These are phyloP conservation scores for Acanthamoeba triangularis DNA, from an alignment of 208 protist genomes.

Conservation along the genomic window DNA sequence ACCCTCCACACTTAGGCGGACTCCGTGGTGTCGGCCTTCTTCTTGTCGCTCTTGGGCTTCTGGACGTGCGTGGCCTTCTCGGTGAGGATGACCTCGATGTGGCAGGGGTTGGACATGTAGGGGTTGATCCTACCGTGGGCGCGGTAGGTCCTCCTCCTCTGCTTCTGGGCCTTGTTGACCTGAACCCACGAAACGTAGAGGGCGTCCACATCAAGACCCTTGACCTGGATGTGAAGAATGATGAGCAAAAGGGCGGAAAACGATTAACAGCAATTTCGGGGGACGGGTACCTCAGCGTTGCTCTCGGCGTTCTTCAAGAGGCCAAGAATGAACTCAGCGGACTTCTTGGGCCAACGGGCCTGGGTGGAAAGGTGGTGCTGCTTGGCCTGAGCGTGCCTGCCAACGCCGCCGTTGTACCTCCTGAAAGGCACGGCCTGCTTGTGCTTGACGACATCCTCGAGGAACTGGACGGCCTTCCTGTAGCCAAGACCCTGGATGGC, in stretches of 20 bases:
- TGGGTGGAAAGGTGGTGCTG: constrained; percentile 77
- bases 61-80: constrained; percentile 85
- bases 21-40: constrained; percentile 27
- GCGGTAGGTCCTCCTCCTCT: constrained; percentile 94
- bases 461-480: constrained; percentile 91
- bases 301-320: constrained; percentile 94
- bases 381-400: constrained; percentile 86
- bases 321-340: constrained; percentile 89
- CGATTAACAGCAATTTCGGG: not conserved
- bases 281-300: constrained; percentile 90
- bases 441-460: constrained; percentile 93
- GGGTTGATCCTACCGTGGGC: constrained; percentile 96
- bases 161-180: constrained; percentile 94
- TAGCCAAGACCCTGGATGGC: constrained; percentile 93
- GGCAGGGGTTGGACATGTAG: constrained; percentile 93
- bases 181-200: constrained; percentile 93
- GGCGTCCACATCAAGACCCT: constrained; percentile 92
- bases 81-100: constrained; percentile 93
- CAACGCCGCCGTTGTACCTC: constrained; percentile 92
- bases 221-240: constrained; percentile 79
- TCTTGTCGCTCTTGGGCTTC: constrained; percentile 52
- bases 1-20: constrained; percentile 8
- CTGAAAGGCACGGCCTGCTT: constrained; percentile 95
- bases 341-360: constrained; percentile 95
- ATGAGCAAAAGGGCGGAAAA: not conserved